phyloP scores from a whole-genome alignment of 345 rosid species.

The Geranium rotundifolium region DNA sequence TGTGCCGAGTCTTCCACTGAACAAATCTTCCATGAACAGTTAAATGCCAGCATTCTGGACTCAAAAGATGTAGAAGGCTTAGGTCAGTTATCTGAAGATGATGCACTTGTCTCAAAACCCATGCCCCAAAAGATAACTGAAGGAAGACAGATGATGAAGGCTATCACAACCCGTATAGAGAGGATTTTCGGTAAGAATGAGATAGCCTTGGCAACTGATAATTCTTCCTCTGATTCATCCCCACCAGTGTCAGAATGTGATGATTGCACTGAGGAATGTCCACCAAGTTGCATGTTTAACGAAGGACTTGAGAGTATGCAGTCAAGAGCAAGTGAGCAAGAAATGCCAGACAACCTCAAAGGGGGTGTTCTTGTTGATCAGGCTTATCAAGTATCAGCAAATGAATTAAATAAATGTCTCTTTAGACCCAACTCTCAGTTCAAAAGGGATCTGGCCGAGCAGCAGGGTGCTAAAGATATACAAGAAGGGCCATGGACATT shows the following conservation, averaged over 20 bases:
- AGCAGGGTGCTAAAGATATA: conserved; percentile 51
- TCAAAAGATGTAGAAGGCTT: conserved; percentile 7
- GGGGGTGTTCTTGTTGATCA: conserved; percentile 72
- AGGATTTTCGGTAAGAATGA: conserved; percentile 51
- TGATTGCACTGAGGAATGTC: conserved; percentile 38
- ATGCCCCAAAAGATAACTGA: conserved; percentile 27
- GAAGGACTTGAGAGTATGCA: conserved; percentile 51
- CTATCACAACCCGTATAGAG: conserved; percentile 36
- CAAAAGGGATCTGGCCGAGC: conserved; percentile 51
- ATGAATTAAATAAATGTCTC: conserved; percentile 51
- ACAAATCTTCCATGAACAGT: conserved; percentile 17
- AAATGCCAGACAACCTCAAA: conserved; percentile 55
- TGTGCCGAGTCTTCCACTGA: conserved; percentile 17
- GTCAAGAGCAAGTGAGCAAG: conserved; percentile 29
- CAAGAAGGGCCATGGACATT: conserved; percentile 72
- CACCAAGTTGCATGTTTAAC: conserved; percentile 40
- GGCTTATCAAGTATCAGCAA: conserved; percentile 27
- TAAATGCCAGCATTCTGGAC: conserved; percentile 10
- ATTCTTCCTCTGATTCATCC: conserved; percentile 19
- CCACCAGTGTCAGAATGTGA: conserved; percentile 44
- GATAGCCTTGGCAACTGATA: conserved; percentile 29
- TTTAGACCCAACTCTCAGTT: conserved; percentile 62
- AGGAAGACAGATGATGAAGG: conserved; percentile 56
- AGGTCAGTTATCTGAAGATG: conserved; percentile 21
- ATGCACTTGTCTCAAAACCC: conserved; percentile 11